Evolutionary conservation across 2,329 filamentous ascomycete genomes (phyloP), one percentile per base, ranked within the genome.

Genomic region (Dryadomyces quercus-mongolicae): DNA sequence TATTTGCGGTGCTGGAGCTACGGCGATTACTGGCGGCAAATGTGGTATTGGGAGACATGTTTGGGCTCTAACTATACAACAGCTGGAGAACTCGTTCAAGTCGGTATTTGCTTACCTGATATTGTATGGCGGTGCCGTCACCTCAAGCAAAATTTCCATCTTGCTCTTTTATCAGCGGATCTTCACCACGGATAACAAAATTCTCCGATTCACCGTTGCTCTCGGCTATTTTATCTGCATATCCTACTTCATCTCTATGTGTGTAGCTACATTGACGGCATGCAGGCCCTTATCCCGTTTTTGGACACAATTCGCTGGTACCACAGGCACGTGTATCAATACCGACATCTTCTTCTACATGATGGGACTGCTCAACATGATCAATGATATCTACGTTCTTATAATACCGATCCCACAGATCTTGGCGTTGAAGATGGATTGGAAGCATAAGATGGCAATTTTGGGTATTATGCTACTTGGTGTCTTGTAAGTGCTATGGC

Each of bases 111-210:
- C 20, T n/a, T 49, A 49, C 47, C 31, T 38, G 16, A 16, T 49
- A 6, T 7, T 49, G 15, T 49, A 49, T 31, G 47, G 31, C 25
- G 47, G 22, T 8, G 25, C 47, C 31, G 31, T 38, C 31, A 38
- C 47, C n/a, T 20, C 47, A 16, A 49, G 31, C 47, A 51, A 51
- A 16, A 43, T 51, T 4, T 51, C 49, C 18, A 51, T 51, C 31
- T 20, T 51, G 36, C 49, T 51, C 40, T 51, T 51, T 15, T 51
- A 51, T 38, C 49, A 51, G 49, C 49, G 49, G 13, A 22, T 51
- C 49, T 51, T 51, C n/a, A 22, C 16, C 49, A 43, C 38, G 10
- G 6, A 25, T 20, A 9, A 36, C 49, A n/a, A 6, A 3, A 2
- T 31, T 15, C 43, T 51, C 22, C 49, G 38, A 3, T 4, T 43